Evolutionary conservation across 345 rosid species (phyloP), one percentile per base, ranked within the genome.

Genomic region (Eucalyptus tenuipes): DNA sequence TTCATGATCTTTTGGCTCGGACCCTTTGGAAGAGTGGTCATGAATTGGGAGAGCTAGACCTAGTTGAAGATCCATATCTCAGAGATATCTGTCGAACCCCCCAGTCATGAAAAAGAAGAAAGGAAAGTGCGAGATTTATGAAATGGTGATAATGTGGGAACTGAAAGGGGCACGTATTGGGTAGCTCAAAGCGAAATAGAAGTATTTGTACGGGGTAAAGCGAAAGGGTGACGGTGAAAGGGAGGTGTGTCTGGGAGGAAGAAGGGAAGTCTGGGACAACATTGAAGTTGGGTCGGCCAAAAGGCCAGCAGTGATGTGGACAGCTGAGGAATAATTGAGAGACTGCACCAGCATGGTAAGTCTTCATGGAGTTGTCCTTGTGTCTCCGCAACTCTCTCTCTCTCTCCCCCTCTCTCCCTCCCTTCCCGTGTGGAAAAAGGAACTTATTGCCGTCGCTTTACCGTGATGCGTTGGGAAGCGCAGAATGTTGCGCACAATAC

Each of bases 201-300:
- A 40, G 47, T 27, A 55, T 52, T 40, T 86, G 71, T 57, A 57
- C 50, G 59, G n/a, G 57, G 13, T 10, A 31, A 45, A 87, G 79
- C 22, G 16, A 29, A 57, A 86, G 48, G 88, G 71, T 16, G 85
- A 82, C 27, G 52, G 68, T 20, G 89, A 91, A 90, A 87, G 64
- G 37, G 90, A 49, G 79, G 25, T 18, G 15, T 91, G 92, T 90
- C 90, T 59, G 66, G 90, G 55, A 86, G 88, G 89, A 91, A 86
- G 87, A 88, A 85, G 89, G 88, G 59, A 89, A 91, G 90, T 90
- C 79, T 16, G 92, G 92, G 96, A 94, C 95, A 93, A 79, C 42
- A 90, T 89, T 88, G 92, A 92, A 91, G 90, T 90, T 89, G 75
- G 95, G 97, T 92, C 95, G 94, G 96, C 85, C 52, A 93, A 95